These are phyloP conservation scores for Hirschioporus abietinus DNA, from an alignment of 768 basidiomycete species.

Conservation along the genomic window DNA sequence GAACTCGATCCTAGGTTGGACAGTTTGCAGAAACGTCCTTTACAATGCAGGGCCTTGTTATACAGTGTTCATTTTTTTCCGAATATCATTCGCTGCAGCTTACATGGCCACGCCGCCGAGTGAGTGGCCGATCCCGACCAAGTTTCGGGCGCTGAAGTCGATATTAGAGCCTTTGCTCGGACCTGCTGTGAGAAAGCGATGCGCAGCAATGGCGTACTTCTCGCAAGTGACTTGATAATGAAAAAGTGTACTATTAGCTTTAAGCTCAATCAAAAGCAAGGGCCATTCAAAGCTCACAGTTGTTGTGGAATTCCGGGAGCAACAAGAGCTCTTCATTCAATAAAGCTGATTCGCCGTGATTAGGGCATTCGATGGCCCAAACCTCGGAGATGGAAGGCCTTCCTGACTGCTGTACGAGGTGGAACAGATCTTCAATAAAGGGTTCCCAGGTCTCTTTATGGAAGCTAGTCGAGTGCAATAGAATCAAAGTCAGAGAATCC, in stretches of 20 bases:
- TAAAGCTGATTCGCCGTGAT: constrained; percentile 58
- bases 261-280: constrained; percentile 2
- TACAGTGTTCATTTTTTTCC: background rate
- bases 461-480: constrained; percentile 69
- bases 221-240: constrained; percentile 58
- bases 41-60: background rate
- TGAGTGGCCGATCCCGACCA: constrained; percentile 66
- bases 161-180: constrained; percentile 33
- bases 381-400: constrained; percentile 43
- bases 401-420: constrained; percentile 19
- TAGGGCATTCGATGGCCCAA: constrained; percentile 69
- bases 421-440: constrained; percentile 44
- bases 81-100: constrained; percentile 19
- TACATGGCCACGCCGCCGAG: constrained; percentile 63
- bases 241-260: constrained; percentile 5
- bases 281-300: constrained; percentile 33
- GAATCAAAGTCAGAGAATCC: constrained; percentile 48
- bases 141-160: constrained; percentile 43
- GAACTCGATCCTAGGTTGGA: constrained; percentile 42
- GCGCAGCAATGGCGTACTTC: constrained; percentile 53
- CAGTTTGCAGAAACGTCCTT: constrained; percentile 49
- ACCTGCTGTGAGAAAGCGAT: constrained; percentile 47
- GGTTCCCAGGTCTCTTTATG: constrained; percentile 76
- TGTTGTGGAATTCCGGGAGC: constrained; percentile 36
- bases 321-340: constrained; percentile 47